Conservation (phyloP, 225 moss, liverwort and hornwort species). For the Bryum argenteum region DNA sequence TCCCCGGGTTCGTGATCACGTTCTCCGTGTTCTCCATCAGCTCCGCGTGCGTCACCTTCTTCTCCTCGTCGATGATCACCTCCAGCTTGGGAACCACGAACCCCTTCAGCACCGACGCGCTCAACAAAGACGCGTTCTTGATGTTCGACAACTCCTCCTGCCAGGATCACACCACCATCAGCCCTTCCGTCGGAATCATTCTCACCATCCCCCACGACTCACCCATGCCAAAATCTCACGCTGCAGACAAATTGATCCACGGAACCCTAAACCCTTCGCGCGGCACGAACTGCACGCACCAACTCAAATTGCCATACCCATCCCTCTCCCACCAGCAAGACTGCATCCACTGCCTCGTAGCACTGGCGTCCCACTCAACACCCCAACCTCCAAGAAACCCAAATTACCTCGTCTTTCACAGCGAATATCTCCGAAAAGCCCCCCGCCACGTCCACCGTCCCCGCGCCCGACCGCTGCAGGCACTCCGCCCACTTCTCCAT, state of each 20-base stretch:
- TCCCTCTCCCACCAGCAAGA: too few species aligned
- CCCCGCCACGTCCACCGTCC: conserved; percentile 73
- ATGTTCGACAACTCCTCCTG: conserved; percentile 82
- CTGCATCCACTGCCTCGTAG: not conserved
- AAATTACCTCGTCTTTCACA: conserved; percentile 79
- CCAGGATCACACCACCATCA: not conserved
- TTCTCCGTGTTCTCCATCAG: conserved; percentile 95
- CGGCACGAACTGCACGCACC: accelerated
- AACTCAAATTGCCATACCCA: not conserved
- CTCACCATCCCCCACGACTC: not conserved
- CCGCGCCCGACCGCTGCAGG: conserved; percentile 57
- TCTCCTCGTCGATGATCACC: conserved; percentile 96
- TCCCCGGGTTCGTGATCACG: conserved; percentile 85
- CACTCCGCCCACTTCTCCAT: conserved; percentile 92
- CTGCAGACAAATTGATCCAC: not conserved
- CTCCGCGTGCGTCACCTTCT: conserved; percentile 94
- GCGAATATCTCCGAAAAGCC: conserved; percentile 93
- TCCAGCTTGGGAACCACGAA: conserved; percentile 97
- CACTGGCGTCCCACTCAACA: not conserved
- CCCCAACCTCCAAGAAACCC: not conserved
- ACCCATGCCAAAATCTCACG: not conserved
- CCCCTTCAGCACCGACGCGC: conserved; percentile 80
- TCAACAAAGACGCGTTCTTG: conserved; percentile 82
- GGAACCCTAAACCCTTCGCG: not conserved
- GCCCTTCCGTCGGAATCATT: accelerated